A percentile compares a stretch with the other conserved stretches of the same genome.
Conservation (phyloP, 2,329 filamentous ascomycete species). For the Karstenula rhodostoma region DNA sequence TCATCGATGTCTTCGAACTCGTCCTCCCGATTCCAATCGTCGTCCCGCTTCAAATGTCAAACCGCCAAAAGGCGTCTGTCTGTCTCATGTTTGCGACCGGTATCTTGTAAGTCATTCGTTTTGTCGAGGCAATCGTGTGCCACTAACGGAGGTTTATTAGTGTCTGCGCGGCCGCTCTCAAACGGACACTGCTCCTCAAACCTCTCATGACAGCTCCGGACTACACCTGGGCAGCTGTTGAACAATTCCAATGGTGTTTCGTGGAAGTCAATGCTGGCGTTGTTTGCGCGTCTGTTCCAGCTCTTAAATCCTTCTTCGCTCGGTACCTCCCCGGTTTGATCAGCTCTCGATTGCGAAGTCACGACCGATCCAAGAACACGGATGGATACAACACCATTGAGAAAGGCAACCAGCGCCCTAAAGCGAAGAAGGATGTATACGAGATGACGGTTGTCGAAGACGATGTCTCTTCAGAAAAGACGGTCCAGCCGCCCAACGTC, state of each 20-base stretch:
- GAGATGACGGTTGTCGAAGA: conserved; percentile 8
- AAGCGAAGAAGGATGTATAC: not conserved
- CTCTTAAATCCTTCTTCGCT: conserved; percentile 17
- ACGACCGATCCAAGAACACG: not conserved
- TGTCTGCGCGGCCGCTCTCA: conserved; percentile 15
- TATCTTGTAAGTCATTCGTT: conserved; percentile 9
- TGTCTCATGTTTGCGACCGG: conserved; percentile 15
- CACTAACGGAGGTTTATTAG: conserved; percentile 12
- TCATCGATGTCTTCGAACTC: conserved; percentile 17
- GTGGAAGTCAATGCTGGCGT: conserved; percentile 21
- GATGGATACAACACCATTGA: conserved; percentile 5
- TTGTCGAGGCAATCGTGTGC: not conserved
- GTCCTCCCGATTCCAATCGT: conserved; percentile 9
- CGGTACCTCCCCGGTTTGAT: conserved; percentile 14
- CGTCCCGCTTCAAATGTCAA: conserved; percentile 13
- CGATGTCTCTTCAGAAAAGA: not conserved
- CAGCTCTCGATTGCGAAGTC: conserved; percentile 9
- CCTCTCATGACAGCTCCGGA: conserved; percentile 16
- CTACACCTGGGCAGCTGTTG: conserved; percentile 21
- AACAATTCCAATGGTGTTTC: conserved; percentile 25
- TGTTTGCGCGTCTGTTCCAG: conserved; percentile 17
- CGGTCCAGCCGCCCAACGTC: not conserved
- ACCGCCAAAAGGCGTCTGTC: conserved; percentile 7
- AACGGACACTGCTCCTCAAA: conserved; percentile 13
- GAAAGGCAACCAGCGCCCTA: conserved; percentile 1